A percentile compares a stretch with the other conserved stretches of the same genome.
Evolutionary conservation across 2,329 filamentous ascomycete genomes (phyloP).

Genomic region (Didymella lethalis): DNA sequence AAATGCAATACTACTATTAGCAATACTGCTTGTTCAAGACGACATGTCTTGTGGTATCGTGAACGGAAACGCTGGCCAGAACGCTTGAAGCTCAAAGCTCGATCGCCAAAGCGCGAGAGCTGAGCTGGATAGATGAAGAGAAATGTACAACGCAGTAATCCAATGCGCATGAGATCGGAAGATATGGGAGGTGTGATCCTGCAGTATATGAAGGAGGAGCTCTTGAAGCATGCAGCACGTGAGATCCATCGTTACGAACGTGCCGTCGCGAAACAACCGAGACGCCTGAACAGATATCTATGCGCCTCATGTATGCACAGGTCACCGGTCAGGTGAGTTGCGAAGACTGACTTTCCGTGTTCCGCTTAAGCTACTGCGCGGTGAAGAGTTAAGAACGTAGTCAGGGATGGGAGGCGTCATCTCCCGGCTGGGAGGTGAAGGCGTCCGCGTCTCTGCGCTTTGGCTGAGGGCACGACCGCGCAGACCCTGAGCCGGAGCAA

Average conservation of each 20-base stretch:
- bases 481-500: conserved; percentile 37
- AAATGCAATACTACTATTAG: conserved; percentile 14
- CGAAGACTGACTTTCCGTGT: conserved; percentile 42
- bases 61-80: conserved; percentile 21
- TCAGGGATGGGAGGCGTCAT: conserved; percentile 55
- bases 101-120: conserved; percentile 18
- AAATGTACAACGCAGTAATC: conserved; percentile 17
- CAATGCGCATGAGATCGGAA: conserved; percentile 10
- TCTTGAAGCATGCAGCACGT: conserved; percentile 11
- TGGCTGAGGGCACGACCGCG: conserved; percentile 33
- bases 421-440: conserved; percentile 47
- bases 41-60: conserved; percentile 18
- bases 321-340: conserved; percentile 32
- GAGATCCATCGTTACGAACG: conserved; percentile 15
- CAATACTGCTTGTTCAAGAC: conserved; percentile 18
- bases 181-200: background rate
- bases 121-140: conserved; percentile 9
- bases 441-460: conserved; percentile 36
- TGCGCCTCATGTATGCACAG: background rate
- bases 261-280: conserved; percentile 9
- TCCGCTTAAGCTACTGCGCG: conserved; percentile 48
- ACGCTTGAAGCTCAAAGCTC: conserved; percentile 23
- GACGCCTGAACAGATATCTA: conserved; percentile 1
- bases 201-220: conserved; percentile 5
- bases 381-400: conserved; percentile 53